Percentiles rank a stretch among this genome's conserved stretches.
phyloP scores from a whole-genome alignment of 371 early-diverging fungal genomes.

The Apophysomyces variabilis region DNA sequence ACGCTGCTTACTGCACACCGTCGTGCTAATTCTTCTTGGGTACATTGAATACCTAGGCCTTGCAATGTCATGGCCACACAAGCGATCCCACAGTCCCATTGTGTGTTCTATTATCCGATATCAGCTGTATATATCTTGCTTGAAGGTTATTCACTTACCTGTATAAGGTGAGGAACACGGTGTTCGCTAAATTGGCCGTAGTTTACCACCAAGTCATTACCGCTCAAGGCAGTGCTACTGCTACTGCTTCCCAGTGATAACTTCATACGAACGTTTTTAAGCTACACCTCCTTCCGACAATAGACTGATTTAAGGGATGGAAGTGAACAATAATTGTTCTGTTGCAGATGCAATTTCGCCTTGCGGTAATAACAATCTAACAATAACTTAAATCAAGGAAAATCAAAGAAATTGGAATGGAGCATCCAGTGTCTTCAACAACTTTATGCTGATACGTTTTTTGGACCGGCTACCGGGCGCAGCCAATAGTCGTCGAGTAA shows the following conservation, averaged over 20 bases:
- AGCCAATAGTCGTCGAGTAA: too few relatives aligned
- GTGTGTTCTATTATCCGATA: conserved; percentile 29
- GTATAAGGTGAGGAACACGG: conserved; percentile 36
- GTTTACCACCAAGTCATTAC: conserved; percentile 26
- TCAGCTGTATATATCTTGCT: background rate
- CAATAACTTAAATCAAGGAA: too few relatives aligned
- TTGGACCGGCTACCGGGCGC: too few relatives aligned
- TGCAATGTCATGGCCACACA: conserved; percentile 78
- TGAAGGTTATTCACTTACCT: conserved; percentile 19
- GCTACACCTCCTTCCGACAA: too few relatives aligned
- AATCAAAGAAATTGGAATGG: too few relatives aligned
- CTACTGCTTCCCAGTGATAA: conserved; percentile 2
- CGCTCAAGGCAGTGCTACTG: conserved; percentile 13
- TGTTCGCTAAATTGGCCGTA: conserved; percentile 36
- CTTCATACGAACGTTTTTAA: background rate
- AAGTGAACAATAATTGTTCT: too few relatives aligned
- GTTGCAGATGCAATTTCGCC: too few relatives aligned
- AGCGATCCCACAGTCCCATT: conserved; percentile 90
- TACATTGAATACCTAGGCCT: conserved; percentile 57
- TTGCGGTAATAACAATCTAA: too few relatives aligned
- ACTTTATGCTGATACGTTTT: too few relatives aligned
- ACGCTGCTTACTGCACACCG: conserved; percentile 68
- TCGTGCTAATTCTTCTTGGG: conserved; percentile 42
- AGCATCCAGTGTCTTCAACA: too few relatives aligned
- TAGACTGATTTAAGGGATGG: too few relatives aligned